phyloP scores from a whole-genome alignment of 148 eudicot genomes.

The Salicornia ramosissima region DNA sequence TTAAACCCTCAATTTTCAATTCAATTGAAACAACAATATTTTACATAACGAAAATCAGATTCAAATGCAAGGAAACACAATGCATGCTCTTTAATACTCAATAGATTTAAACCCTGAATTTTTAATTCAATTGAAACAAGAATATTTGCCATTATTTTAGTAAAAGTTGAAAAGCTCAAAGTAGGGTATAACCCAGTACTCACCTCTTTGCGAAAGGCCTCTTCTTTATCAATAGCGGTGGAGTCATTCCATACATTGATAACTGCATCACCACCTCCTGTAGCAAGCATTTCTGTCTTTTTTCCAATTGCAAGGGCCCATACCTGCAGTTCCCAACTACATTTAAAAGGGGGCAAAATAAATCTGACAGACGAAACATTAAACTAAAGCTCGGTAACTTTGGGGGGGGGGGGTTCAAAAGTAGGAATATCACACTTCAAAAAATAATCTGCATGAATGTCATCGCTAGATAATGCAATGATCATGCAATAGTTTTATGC shows the following conservation, averaged over 20 bases:
- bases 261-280: slow-evolving; percentile 93
- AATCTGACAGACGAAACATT: neutral
- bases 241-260: slow-evolving; percentile 91
- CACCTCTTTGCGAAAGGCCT: slow-evolving; percentile 89
- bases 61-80: too few species aligned
- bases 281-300: slow-evolving; percentile 92
- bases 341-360: neutral
- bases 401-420: neutral
- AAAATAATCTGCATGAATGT: neutral
- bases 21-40: too few species aligned
- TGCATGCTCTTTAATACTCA: too few species aligned
- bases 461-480: too few species aligned
- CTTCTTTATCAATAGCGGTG: slow-evolving; percentile 86
- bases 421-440: neutral
- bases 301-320: slow-evolving; percentile 95
- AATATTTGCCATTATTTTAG: too few species aligned
- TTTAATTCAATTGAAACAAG: too few species aligned
- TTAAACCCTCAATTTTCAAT: too few species aligned
- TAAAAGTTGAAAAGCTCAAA: too few species aligned
- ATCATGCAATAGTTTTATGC: too few species aligned
- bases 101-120: too few species aligned
- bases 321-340: slow-evolving; percentile 38
- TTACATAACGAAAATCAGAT: too few species aligned
- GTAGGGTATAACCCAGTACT: too few species aligned
- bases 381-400: neutral